A percentile compares a stretch with the other conserved stretches of the same genome.
Conservation (phyloP, 2,329 filamentous ascomycete genomes). For the Exophiala phaeomuriformis region DNA sequence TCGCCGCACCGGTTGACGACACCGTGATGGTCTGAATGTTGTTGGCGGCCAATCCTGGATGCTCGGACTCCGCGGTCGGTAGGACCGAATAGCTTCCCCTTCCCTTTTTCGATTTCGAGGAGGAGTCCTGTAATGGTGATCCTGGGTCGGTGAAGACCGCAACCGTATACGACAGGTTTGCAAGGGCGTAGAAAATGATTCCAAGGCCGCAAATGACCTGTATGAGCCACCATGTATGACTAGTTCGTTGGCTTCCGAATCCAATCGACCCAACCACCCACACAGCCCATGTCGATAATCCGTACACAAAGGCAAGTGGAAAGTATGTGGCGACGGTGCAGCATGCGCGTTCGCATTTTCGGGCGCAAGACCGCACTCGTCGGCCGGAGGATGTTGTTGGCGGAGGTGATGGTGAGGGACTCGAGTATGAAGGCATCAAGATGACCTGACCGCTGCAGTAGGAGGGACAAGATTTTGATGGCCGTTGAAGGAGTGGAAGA, state of each 20-base stretch:
- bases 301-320: constrained; percentile 82
- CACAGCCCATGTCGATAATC: constrained; percentile 85
- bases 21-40: constrained; percentile 76
- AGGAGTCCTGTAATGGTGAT: constrained; percentile 42
- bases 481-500: background rate
- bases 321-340: constrained; percentile 73
- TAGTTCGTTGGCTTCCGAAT: constrained; percentile 14
- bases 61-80: constrained; percentile 58
- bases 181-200: constrained; percentile 64
- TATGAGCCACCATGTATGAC: constrained; percentile 20
- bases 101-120: constrained; percentile 21
- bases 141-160: constrained; percentile 92
- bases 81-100: constrained; percentile 62
- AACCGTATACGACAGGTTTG: constrained; percentile 83
- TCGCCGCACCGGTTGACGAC: constrained; percentile 76
- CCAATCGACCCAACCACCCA: constrained; percentile 77
- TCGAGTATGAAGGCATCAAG: constrained; percentile 27
- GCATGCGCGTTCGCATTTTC: constrained; percentile 68
- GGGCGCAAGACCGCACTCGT: constrained; percentile 37
- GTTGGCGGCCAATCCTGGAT: constrained; percentile 17
- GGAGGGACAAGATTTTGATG: background rate
- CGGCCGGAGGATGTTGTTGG: constrained; percentile 38
- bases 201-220: constrained; percentile 52
- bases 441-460: background rate
- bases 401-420: constrained; percentile 32